phyloP scores from a whole-genome alignment of 257 asterid genomes.

The Osmanthus fragrans region DNA sequence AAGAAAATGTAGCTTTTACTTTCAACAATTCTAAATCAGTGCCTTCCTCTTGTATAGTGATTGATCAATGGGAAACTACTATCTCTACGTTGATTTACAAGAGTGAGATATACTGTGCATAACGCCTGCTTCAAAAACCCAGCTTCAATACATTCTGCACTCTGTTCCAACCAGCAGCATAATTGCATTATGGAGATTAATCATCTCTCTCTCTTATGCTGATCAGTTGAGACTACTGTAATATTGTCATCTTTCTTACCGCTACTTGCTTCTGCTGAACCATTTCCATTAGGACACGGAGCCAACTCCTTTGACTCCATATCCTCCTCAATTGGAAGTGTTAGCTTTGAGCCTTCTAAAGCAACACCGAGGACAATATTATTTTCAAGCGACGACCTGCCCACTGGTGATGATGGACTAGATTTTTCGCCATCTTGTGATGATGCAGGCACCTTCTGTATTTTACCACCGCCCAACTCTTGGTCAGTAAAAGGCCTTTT shows the following conservation, averaged over 20 bases:
- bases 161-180: slow-evolving; percentile 3
- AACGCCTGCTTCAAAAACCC: slow-evolving; percentile 38
- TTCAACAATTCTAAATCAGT: neutral
- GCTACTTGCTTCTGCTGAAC: slow-evolving; percentile 26
- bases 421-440: slow-evolving; percentile 18
- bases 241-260: slow-evolving; percentile 34
- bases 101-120: slow-evolving; percentile 17
- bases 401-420: slow-evolving; percentile 16
- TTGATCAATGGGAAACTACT: neutral
- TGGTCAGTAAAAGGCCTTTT: neutral
- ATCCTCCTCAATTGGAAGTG: slow-evolving; percentile 87
- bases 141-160: slow-evolving; percentile 34
- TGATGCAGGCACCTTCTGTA: neutral
- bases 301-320: slow-evolving; percentile 63
- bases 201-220: slow-evolving; percentile 20
- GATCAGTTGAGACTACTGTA: slow-evolving; percentile 32
- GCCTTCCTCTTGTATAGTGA: neutral
- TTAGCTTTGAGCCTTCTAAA: slow-evolving; percentile 91
- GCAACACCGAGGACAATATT: slow-evolving; percentile 96
- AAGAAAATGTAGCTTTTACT: neutral
- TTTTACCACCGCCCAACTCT: slow-evolving; percentile 8
- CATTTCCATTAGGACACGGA: slow-evolving; percentile 45
- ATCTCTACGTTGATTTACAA: neutral
- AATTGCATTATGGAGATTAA: neutral
- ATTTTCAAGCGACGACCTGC: slow-evolving; percentile 73